Base-by-base conservation (phyloP, 1,139 yeast species). In the Zygoascus hellenicus region DNA sequence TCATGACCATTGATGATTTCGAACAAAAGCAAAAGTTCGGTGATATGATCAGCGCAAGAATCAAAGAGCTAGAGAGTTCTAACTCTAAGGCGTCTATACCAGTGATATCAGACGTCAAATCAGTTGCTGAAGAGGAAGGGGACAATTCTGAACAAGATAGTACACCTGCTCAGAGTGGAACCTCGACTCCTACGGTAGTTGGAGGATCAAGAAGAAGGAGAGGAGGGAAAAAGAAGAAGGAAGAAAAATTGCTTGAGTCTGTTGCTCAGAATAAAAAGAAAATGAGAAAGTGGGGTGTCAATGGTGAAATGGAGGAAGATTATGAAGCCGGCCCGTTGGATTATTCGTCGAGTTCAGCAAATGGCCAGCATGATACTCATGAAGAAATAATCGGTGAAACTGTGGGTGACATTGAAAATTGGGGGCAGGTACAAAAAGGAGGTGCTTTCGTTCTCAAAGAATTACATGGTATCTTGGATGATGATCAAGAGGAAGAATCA, bases 401-500 rank as follows among this genome's bases (percentile, higher is more conserved):
- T 7, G 74, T 76, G 2, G 67, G 74, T 48, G 70, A 67, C 42
- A 62, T 70, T 2, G 56, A 62, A 0, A 76, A 75, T 55, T 83
- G 83, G 47, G 72, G 75, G 30, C 59, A 68, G 30, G 68, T 69
- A 28, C 68, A 71, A 11, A 67, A 69, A 40, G 59, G 67, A 2
- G 83, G 81, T 5, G 71, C 74, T 31, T 76, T 78, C 54, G 58
- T 77, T 33, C 73, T 79, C 6, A 74, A 68, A 48, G 81, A 77
- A 48, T 70, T 77, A 54, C 66, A 72, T 42, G 66, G 65, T 22
- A 67, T 76, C 17, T 54, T 76, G 28, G 51, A 61, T 48, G 60
- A 54, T 16, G 52, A 30, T n/a, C 36, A 14, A 7, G 13, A 3
- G 26, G 34, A 34, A 14, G 42, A 52, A 14, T 38, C 57, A 9